Base-by-base conservation (phyloP, 345 rosid genomes). In the Boechera retrofracta region DNA sequence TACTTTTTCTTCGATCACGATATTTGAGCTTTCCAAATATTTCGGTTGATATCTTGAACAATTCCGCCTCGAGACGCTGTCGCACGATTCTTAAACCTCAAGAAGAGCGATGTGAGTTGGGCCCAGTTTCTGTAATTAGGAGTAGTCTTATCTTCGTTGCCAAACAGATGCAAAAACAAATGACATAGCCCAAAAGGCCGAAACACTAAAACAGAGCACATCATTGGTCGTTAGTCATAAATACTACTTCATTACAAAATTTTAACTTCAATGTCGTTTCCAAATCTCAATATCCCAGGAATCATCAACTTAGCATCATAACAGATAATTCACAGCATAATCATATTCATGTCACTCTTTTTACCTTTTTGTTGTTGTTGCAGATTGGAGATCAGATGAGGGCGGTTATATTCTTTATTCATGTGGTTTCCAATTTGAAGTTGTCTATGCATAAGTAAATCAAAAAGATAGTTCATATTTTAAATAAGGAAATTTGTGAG, bases 11-110 rank as follows among this genome's bases (percentile, higher is more conserved):
- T 26, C 36, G 63, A 29, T 69, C 73, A 55, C 9, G 31, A 28
- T 42, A 54, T 69, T 69, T 69, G 38, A 69, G 53, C 13, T 51
- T 21, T 51, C 35, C 60, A 51, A 21, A 35, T 29, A 36, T 53
- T 68, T 53, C 15, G 49, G 60, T 52, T 36, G 8, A 13, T 35
- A 35, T 52, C 35, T 67, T 51, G 24, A 42, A 42, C 47, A 41
- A 41, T 41, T 10, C 13, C 1, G 10, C 45, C 45, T 10, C 45
- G 10, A 41, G 45, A 41, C 13, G 13, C 45, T 41, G 13, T 10
- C 13, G 45, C 45, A 41, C 45, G 5, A 41, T 10, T 41, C 5
- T 42, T 11, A 42, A 42, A 42, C 47, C 47, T 42, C 15, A 42
- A 11, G 47, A 42, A 42, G n/a, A n/a, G 47, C 47, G 5, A 4